Evolutionary conservation across 495 filamentous ascomycete genomes (phyloP), one percentile per base, ranked within the genome.

Genomic region (Elaphomyces granulatus): DNA sequence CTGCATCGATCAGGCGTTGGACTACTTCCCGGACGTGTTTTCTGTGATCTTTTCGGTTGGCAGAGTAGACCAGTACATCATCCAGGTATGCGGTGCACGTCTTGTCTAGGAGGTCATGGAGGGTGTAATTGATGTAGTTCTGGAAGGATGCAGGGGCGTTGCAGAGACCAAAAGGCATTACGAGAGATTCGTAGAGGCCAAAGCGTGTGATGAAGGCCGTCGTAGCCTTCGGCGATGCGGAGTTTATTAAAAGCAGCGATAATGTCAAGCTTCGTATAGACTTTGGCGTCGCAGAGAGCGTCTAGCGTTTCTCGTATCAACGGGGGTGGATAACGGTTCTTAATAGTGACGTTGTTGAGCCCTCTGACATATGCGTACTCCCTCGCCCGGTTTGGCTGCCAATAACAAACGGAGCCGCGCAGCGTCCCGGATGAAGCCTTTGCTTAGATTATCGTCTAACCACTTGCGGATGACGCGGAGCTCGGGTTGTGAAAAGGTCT

Each of bases 1-100:
- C 18, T 4, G 17, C 26, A 4, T 48, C 33, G 23, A 32, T 40
- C 18, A 50, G 18, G n/a, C n/a, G n/a, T n/a, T n/a, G n/a, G n/a
- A n/a, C n/a, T n/a, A n/a, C n/a, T n/a, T n/a, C n/a, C n/a, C n/a
- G n/a, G n/a, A n/a, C n/a, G n/a, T n/a, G n/a, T n/a, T n/a, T n/a
- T n/a, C n/a, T n/a, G n/a, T n/a, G n/a, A n/a, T n/a, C n/a, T n/a
- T n/a, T n/a, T n/a, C n/a, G n/a, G n/a, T n/a, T n/a, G n/a, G n/a
- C n/a, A n/a, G n/a, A n/a, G n/a, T 28, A 28, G 23, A 28, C 23
- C 12, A 28, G 23, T 12, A 28, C 23, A 12, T 28, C 23, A 12
- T 28, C 23, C 12, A 28, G 23, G 12, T 28, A 28, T 28, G 23
- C 23, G 12, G 12, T 28, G 12, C 23, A 28, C 6, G 23, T 28